These are phyloP conservation scores for Diplodia sapinea DNA, from an alignment of 2,329 filamentous ascomycete species.

Conservation along the genomic window DNA sequence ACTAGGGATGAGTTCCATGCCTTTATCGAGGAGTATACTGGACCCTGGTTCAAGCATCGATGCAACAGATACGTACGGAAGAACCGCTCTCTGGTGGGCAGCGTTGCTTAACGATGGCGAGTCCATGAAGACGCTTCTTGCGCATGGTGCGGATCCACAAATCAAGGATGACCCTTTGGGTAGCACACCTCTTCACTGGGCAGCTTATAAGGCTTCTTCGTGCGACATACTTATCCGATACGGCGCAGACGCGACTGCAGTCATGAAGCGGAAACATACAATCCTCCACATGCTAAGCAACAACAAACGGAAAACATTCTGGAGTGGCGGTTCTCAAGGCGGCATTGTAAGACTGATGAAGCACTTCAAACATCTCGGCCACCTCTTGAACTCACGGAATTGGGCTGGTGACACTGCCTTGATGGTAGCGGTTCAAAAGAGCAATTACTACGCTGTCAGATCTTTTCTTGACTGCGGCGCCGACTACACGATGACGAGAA, in stretches of 20 bases:
- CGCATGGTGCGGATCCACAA: constrained; percentile 11
- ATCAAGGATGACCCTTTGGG: not conserved
- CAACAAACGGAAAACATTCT: not conserved
- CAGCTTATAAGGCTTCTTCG: not conserved
- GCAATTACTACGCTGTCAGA: not conserved
- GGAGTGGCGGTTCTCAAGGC: not conserved
- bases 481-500: not conserved
- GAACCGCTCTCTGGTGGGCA: constrained; percentile 13
- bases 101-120: not conserved
- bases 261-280: not conserved
- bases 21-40: not conserved
- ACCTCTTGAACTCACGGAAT: not conserved
- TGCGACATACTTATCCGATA: not conserved
- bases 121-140: not conserved
- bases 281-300: not conserved
- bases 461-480: not conserved
- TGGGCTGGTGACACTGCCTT: not conserved
- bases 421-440: not conserved
- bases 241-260: not conserved
- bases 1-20: not conserved
- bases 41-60: not conserved
- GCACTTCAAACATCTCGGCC: not conserved
- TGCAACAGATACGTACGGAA: constrained; percentile 4
- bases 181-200: not conserved
- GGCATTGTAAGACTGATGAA: not conserved